These are phyloP conservation scores for Endothia cerciana DNA, from an alignment of 2,329 filamentous ascomycete species.

Conservation along the genomic window DNA sequence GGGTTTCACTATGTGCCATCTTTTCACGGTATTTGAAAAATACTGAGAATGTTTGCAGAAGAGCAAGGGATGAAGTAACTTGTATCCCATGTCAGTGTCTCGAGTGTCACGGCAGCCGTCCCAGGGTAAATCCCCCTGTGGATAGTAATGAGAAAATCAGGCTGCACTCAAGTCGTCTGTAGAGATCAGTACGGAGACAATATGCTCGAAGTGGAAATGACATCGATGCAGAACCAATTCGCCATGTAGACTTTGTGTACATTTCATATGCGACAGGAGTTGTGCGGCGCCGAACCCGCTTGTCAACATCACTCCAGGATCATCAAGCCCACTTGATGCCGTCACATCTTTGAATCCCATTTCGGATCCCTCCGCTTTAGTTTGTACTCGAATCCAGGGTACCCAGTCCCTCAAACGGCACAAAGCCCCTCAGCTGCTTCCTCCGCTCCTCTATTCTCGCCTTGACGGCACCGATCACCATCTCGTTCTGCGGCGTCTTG, in stretches of 20 bases:
- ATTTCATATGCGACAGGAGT: neutral
- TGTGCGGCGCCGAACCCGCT: neutral
- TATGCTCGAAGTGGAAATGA: neutral
- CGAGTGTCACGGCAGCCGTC: neutral
- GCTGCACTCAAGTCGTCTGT: neutral
- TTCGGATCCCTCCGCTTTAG: neutral
- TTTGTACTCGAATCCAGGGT: neutral
- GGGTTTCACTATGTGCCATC: neutral
- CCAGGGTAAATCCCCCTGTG: too few species aligned
- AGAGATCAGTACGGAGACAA: neutral
- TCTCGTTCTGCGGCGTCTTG: conserved; percentile 71
- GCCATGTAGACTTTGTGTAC: neutral
- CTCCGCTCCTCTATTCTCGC: conserved; percentile 48
- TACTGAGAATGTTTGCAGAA: neutral
- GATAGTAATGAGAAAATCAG: too few species aligned
- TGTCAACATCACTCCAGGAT: neutral
- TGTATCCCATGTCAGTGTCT: neutral
- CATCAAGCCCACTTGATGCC: neutral
- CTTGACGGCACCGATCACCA: conserved; percentile 73
- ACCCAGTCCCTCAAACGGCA: conserved; percentile 21
- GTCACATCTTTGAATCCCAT: neutral
- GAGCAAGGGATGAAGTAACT: neutral
- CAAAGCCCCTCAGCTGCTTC: conserved; percentile 21
- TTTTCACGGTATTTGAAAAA: neutral
- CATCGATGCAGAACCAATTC: neutral